Percentiles rank a stretch among this genome's conserved stretches.
phyloP scores from a whole-genome alignment of 768 basidiomycete genomes.

The Hygrocybe coccinea region DNA sequence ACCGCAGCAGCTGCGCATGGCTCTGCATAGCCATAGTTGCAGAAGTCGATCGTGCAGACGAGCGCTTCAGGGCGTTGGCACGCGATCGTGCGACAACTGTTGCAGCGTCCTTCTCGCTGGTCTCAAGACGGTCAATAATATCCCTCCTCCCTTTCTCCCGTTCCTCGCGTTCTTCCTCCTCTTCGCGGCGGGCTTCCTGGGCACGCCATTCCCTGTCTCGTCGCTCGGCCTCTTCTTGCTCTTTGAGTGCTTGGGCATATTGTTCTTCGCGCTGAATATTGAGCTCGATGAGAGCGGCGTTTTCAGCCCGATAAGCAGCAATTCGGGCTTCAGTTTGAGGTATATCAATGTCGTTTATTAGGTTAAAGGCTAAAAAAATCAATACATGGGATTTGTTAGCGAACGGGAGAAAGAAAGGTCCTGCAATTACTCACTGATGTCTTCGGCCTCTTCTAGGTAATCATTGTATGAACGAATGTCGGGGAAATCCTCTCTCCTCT shows the following conservation, averaged over 20 bases:
- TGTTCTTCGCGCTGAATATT: slow-evolving; percentile 81
- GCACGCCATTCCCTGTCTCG: slow-evolving; percentile 67
- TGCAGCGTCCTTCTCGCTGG: slow-evolving; percentile 64
- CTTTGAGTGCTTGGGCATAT: slow-evolving; percentile 63
- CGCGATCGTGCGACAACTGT: slow-evolving; percentile 67
- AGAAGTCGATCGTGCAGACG: slow-evolving; percentile 46
- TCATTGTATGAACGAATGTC: slow-evolving; percentile 83
- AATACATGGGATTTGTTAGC: background rate
- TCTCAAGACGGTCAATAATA: slow-evolving; percentile 78
- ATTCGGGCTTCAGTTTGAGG: slow-evolving; percentile 80
- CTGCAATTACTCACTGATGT: slow-evolving; percentile 49
- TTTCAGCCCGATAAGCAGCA: slow-evolving; percentile 69
- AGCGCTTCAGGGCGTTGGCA: slow-evolving; percentile 58
- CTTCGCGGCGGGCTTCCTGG: slow-evolving; percentile 56
- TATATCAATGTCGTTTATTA: slow-evolving; percentile 84
- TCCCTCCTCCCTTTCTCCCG: slow-evolving; percentile 65
- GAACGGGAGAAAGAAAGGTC: slow-evolving; percentile 3
- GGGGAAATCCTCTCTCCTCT: slow-evolving; percentile 82
- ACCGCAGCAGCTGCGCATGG: slow-evolving; percentile 49
- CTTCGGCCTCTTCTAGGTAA: slow-evolving; percentile 94
- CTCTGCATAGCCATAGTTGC: slow-evolving; percentile 43
- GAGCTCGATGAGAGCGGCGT: slow-evolving; percentile 75
- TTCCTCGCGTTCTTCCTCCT: slow-evolving; percentile 74
- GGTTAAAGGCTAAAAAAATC: slow-evolving; percentile 82
- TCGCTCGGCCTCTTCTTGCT: slow-evolving; percentile 77